A percentile compares a stretch with the other conserved stretches of the same genome.
Conservation (phyloP, 78 protist species). For the Chrysochromulina tobinii region DNA sequence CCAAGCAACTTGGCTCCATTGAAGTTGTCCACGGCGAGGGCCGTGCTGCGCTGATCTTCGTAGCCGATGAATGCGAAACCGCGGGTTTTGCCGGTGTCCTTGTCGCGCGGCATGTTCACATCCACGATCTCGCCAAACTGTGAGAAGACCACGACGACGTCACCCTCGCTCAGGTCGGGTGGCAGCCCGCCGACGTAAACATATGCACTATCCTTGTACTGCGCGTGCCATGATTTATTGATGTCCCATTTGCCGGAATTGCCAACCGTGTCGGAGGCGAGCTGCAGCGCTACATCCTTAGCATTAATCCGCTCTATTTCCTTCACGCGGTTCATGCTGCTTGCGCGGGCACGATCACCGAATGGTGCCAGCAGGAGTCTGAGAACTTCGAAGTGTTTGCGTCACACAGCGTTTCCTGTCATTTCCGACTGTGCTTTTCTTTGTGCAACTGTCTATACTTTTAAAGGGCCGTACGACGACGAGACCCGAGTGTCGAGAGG, state of each 20-base stretch:
- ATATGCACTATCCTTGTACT: constrained; percentile 53
- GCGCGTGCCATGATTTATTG: constrained; percentile 58
- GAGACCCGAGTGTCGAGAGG: too few species aligned
- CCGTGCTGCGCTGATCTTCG: constrained; percentile 83
- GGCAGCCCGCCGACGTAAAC: constrained; percentile 59
- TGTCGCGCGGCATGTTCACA: constrained; percentile 80
- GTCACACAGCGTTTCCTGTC: too few species aligned
- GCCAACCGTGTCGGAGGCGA: not conserved
- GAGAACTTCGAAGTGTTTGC: too few species aligned
- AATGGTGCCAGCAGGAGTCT: too few species aligned
- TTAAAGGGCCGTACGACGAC: too few species aligned
- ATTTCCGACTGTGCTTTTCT: too few species aligned
- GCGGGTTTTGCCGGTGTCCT: constrained; percentile 76
- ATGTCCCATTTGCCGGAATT: not conserved
- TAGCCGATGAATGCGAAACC: constrained; percentile 88
- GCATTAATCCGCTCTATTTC: not conserved
- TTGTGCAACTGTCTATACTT: too few species aligned
- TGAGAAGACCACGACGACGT: constrained; percentile 24
- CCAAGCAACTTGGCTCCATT: constrained; percentile 55
- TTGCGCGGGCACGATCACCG: too few species aligned
- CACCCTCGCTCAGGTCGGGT: constrained; percentile 58
- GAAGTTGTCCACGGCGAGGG: constrained; percentile 91
- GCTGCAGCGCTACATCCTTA: not conserved
- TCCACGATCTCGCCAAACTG: constrained; percentile 78
- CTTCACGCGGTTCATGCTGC: constrained; percentile 10